Evolutionary conservation across 495 filamentous ascomycete species (phyloP).

Genomic region (Melanomma pulvis-pyrius): DNA sequence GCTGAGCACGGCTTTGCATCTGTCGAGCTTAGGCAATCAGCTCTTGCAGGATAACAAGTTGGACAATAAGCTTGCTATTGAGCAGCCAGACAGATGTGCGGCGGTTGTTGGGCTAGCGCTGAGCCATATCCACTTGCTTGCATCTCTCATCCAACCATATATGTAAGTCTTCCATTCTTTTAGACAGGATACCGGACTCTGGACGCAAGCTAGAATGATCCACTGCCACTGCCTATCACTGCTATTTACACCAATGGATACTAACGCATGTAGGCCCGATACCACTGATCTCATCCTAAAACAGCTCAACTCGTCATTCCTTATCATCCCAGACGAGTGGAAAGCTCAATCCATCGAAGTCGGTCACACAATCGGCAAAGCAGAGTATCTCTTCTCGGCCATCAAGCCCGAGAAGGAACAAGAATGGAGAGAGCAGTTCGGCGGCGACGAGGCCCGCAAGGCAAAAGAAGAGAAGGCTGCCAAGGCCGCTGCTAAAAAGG

Average conservation of each 20-base stretch:
- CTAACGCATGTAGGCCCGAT: conserved; percentile 40
- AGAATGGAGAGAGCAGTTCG: conserved; percentile 80
- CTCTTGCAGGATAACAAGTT: conserved; percentile 80
- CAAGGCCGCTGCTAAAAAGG: conserved; percentile 57
- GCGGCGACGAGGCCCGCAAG: conserved; percentile 67
- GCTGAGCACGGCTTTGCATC: conserved; percentile 68
- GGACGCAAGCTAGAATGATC: not conserved
- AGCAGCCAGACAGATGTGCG: conserved; percentile 70
- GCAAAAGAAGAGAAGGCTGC: conserved; percentile 65
- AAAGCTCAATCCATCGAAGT: conserved; percentile 61
- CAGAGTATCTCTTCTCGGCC: conserved; percentile 78
- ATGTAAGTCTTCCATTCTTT: conserved; percentile 49
- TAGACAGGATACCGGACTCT: not conserved
- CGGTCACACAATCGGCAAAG: conserved; percentile 80
- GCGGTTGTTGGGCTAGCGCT: conserved; percentile 77
- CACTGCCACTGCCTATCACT: not conserved
- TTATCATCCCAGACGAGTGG: conserved; percentile 74
- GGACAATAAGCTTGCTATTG: conserved; percentile 76
- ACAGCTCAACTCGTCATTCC: conserved; percentile 68
- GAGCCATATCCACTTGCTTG: conserved; percentile 80
- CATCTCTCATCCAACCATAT: conserved; percentile 76
- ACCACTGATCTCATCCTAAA: conserved; percentile 73
- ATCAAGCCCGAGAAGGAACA: conserved; percentile 82
- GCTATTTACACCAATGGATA: not conserved
- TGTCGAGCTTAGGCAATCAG: conserved; percentile 74